A percentile compares a stretch with the other conserved stretches of the same genome.
These are phyloP conservation scores for Pleurotus salmoneostramineus DNA, from an alignment of 768 basidiomycete genomes.

Conservation along the genomic window DNA sequence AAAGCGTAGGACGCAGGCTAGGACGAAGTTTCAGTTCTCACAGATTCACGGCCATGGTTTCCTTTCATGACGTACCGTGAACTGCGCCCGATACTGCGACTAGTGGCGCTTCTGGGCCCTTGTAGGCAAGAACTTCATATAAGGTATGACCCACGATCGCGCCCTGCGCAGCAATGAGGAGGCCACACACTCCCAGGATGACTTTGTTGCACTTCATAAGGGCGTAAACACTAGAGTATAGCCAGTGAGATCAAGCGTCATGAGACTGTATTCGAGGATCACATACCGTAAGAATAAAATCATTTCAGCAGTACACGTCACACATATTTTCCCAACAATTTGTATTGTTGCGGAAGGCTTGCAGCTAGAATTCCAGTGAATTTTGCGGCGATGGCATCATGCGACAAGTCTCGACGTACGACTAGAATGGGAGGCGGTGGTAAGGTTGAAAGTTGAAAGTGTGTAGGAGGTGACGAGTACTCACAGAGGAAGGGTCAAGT, in stretches of 20 bases:
- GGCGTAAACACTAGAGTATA: constrained; percentile 4
- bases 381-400: background rate
- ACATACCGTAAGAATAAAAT: constrained; percentile 4
- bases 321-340: constrained; percentile 8
- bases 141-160: constrained; percentile 6
- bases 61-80: constrained; percentile 1
- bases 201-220: constrained; percentile 3
- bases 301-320: constrained; percentile 8
- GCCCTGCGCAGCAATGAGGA: constrained; percentile 8
- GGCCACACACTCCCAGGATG: background rate
- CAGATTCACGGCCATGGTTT: constrained; percentile 3
- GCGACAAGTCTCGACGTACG: background rate
- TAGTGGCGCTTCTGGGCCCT: no score
- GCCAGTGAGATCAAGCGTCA: background rate
- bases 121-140: background rate
- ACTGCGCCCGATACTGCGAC: background rate
- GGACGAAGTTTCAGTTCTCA: background rate
- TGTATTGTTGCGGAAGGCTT: constrained; percentile 10
- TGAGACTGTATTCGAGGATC: background rate
- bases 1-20: no score
- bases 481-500: background rate
- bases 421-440: no score
- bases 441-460: no score
- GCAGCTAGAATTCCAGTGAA: background rate
- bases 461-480: background rate